Evolutionary conservation across 129 eudicot genomes (phyloP).

Genomic region (Chrysanthemum seticuspe): DNA sequence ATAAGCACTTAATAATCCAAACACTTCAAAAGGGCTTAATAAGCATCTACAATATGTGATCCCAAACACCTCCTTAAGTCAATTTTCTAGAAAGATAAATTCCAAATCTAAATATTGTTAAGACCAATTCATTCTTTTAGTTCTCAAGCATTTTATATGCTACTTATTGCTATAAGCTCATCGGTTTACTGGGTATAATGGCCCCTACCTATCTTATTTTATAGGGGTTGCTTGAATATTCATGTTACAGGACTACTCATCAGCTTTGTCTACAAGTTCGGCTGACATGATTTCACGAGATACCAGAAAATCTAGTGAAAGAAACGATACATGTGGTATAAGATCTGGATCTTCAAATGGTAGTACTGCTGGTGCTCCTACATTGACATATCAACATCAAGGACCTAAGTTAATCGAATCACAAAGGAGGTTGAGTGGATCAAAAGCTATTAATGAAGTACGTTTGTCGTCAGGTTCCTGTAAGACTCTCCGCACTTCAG

Average conservation of each 20-base stretch:
- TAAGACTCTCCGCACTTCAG: constrained; percentile 18
- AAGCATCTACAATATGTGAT: too few species aligned
- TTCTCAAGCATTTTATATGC: background rate
- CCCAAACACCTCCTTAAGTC: too few species aligned
- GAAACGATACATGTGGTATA: constrained; percentile 2
- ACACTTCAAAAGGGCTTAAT: too few species aligned
- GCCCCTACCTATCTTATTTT: constrained; percentile 14
- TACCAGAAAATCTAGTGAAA: constrained; percentile 27
- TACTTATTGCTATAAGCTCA: constrained; percentile 11
- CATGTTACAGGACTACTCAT: constrained; percentile 39
- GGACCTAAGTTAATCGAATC: constrained; percentile 17
- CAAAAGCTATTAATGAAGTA: constrained; percentile 11
- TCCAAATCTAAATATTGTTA: background rate
- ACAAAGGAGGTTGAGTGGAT: constrained; percentile 26
- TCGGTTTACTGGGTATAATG: constrained; percentile 1
- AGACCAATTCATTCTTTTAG: constrained; percentile 1
- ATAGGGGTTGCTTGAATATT: constrained; percentile 12
- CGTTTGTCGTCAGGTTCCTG: constrained; percentile 22
- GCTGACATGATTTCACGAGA: constrained; percentile 19
- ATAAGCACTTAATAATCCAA: too few species aligned
- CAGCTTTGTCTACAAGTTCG: constrained; percentile 12
- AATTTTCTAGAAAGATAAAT: background rate
- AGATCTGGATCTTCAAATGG: constrained; percentile 17
- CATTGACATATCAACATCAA: constrained; percentile 16
- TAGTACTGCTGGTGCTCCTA: constrained; percentile 12